Conservation (phyloP, 768 basidiomycete species). For the Rhodotorula toruloides region DNA sequence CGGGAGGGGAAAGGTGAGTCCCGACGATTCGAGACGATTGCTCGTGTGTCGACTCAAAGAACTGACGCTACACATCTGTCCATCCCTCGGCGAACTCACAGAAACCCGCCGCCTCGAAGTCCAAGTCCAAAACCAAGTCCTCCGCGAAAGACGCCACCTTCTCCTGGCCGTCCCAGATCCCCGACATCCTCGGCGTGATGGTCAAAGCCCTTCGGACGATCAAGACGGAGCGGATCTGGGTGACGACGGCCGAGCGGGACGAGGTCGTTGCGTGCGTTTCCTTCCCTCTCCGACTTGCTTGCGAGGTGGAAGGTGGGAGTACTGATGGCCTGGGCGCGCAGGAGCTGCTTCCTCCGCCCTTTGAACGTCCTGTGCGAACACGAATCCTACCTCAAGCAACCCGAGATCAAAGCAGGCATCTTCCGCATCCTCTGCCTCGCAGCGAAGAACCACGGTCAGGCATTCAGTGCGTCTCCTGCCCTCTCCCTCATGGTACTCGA, state of each 20-base stretch:
- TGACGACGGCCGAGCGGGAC: conserved; percentile 76
- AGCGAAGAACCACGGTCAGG: conserved; percentile 83
- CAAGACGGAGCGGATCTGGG: conserved; percentile 78
- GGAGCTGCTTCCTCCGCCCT: conserved; percentile 80
- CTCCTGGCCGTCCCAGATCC: conserved; percentile 75
- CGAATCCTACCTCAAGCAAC: conserved; percentile 79
- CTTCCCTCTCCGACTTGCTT: not conserved
- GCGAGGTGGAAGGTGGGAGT: too few relatives aligned
- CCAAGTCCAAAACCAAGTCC: conserved; percentile 7
- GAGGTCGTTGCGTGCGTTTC: conserved; percentile 69
- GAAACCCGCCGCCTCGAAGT: conserved; percentile 30
- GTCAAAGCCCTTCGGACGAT: conserved; percentile 61
- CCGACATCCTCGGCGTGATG: conserved; percentile 63
- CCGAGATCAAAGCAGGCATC: conserved; percentile 64
- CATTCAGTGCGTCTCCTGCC: conserved; percentile 53
- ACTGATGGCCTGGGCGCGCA: not conserved
- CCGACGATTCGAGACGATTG: not conserved
- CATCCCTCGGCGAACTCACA: not conserved
- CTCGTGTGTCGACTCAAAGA: not conserved
- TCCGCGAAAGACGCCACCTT: conserved; percentile 49
- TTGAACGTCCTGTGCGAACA: conserved; percentile 80
- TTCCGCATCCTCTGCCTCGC: conserved; percentile 86
- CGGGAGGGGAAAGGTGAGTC: conserved; percentile 40
- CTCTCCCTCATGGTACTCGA: not conserved
- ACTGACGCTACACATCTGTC: too few relatives aligned